Base-by-base conservation (phyloP, 139 green algal species). In the Closterium sp. region DNA sequence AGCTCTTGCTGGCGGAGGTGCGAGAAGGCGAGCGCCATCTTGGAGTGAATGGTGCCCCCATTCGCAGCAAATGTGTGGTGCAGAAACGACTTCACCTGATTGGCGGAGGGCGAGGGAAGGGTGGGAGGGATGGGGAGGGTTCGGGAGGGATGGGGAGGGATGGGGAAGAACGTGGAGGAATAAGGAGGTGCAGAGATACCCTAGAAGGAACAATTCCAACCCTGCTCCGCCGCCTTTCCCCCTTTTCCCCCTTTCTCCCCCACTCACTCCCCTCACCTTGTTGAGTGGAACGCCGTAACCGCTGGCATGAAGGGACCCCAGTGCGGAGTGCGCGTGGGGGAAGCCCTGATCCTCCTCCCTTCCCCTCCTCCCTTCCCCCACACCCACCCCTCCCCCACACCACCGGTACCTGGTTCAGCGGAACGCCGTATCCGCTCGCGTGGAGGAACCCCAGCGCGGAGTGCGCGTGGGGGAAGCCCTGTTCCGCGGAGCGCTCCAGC, bases 361-460 rank as follows among this genome's bases (percentile, higher is more conserved):
- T n/a, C n/a, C n/a, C n/a, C 11, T 24, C 62, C 62, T 19, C 45
- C 45, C 1, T 4, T 70, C 45, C 10, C 45, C 45, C 45, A 2
- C 45, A 7, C 32, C 32, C 3, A 3, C 32, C 4, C 3, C 32
- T 86, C 32, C 32, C 32, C n/a, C n/a, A n/a, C n/a, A n/a, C n/a
- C n/a, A n/a, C n/a, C n/a, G n/a, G n/a, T n/a, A 22, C 38, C 88
- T 62, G 42, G 7, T 62, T 62, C 42, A 62, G 42, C 42, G 30
- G 30, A 62, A 96, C 94, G 17, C 96, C 97, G 0, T 96, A 93
- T 27, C 97, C 98, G n/a, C 92, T 91, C n/a, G 98, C 94, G 94
- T 98, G 92, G 96, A 99, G 95, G 96, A 98, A 99, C 10, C 96
- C 98, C 87, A 99, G 95, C 1, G 97, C 97, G 73, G 97, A 98